Base-by-base conservation (phyloP, 768 basidiomycete species). In the Agaricus subrufescens region DNA sequence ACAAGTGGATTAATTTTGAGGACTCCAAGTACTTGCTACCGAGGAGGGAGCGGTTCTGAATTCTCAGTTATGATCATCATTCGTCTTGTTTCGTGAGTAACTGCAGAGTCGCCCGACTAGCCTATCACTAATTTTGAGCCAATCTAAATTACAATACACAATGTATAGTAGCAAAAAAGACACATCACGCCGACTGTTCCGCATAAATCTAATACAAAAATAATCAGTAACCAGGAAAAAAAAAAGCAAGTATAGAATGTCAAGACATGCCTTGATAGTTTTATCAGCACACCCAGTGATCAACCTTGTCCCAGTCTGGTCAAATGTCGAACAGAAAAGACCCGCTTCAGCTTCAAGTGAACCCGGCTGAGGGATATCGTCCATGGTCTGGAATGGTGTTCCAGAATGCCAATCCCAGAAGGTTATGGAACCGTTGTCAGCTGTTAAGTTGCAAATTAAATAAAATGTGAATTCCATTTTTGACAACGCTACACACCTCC, bases 221-320 rank as follows among this genome's bases (percentile, higher is more conserved):
- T 12, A 19, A 34, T 27, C 42, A 34, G 34, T 5, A 40, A 38
- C 49, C 6, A 6, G 3, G 27, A 38, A 46, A n/a, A 4, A 45
- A 27, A 38, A 46, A n/a, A 37, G 26, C 7, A 47, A 8, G 26
- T 2, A 26, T 49, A 52, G 50, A n/a, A 45, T 50, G 30, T 46
- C 50, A 51, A 56, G 25, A 67, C 80, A 47, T 30, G 90, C 91
- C 83, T 99, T 98, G 75, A 98, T 96, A 9, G 96, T 98, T 80
- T 98, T 99, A 76, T 98, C 97, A 10, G 97, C 97, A 3, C 95
- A 90, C 38, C 97, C 97, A 14, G 95, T 97, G 62, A 95, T 94
- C 56, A 99, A 69, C 56, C 96, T 79, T 34, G 95, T 94, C 2
- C 97, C 97, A 1, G 96, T 98, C 69, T 86, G 79, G 70, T 98